A percentile compares a stretch with the other conserved stretches of the same genome.
These are phyloP conservation scores for Rhodocollybia butyracea DNA, from an alignment of 768 basidiomycete genomes.

Conservation along the genomic window DNA sequence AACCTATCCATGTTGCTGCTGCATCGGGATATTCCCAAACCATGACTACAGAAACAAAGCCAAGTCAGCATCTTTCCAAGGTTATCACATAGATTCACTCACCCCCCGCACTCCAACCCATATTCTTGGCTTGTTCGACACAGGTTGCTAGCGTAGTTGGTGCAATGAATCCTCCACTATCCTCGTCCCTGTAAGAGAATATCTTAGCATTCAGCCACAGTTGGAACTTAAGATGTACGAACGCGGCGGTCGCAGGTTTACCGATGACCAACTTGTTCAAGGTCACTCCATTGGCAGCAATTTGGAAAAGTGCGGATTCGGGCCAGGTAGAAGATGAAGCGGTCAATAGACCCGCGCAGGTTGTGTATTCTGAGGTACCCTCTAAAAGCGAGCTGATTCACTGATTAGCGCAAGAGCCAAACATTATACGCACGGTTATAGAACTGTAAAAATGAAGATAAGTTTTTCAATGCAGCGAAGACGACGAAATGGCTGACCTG, in stretches of 20 bases:
- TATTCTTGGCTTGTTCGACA: constrained; percentile 50
- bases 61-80: neutral
- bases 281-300: constrained; percentile 53
- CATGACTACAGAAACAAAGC: constrained; percentile 28
- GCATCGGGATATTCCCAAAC: constrained; percentile 38
- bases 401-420: neutral
- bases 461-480: neutral
- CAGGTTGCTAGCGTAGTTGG: constrained; percentile 59
- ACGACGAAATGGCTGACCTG: constrained; percentile 37
- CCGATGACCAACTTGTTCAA: constrained; percentile 72
- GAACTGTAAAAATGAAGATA: constrained; percentile 24
- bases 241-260: constrained; percentile 51
- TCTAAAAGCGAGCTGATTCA: constrained; percentile 35
- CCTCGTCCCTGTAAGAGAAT: constrained; percentile 29
- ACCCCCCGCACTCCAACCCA: constrained; percentile 67
- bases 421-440: constrained; percentile 38
- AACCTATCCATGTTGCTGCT: constrained; percentile 39
- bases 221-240: neutral
- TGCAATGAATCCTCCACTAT: constrained; percentile 60
- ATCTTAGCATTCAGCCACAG: neutral
- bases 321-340: constrained; percentile 62
- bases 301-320: constrained; percentile 55
- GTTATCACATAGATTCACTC: neutral
- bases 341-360: constrained; percentile 56
- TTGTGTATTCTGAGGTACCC: constrained; percentile 61